Evolutionary conservation across 2,329 filamentous ascomycete genomes (phyloP).

Genomic region (Trichoderma afroharzianum): DNA sequence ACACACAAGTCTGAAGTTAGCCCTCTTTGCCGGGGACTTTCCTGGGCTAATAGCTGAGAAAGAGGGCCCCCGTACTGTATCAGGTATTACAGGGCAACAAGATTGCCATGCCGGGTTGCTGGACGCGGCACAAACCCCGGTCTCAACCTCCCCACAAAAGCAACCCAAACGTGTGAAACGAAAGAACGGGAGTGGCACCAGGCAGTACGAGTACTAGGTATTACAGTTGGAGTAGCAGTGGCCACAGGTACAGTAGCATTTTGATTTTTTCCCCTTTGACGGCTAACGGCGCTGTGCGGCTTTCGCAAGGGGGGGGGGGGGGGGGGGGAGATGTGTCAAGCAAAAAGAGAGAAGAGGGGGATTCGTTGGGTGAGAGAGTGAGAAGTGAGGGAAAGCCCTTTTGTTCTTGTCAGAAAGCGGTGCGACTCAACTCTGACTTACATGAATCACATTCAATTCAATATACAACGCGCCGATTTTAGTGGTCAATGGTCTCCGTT

Average conservation of each 20-base stretch:
- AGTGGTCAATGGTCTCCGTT: background rate
- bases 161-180: background rate
- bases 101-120: background rate
- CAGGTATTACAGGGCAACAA: background rate
- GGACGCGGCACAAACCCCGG: slow-evolving; percentile 2
- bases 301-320: background rate
- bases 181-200: background rate
- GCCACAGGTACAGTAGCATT: background rate
- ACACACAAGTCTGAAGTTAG: background rate
- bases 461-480: background rate
- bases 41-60: background rate
- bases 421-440: background rate
- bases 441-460: background rate
- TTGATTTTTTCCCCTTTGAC: background rate
- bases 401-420: background rate
- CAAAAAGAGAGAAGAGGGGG: background rate
- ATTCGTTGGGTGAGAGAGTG: background rate
- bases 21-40: background rate
- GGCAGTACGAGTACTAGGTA: no score
- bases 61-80: background rate
- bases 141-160: background rate
- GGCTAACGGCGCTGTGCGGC: background rate
- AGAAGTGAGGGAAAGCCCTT: no score
- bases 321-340: background rate
- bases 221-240: background rate